Evolutionary conservation across 208 protist genomes (phyloP).

Genomic region (Phytomonas sp.): DNA sequence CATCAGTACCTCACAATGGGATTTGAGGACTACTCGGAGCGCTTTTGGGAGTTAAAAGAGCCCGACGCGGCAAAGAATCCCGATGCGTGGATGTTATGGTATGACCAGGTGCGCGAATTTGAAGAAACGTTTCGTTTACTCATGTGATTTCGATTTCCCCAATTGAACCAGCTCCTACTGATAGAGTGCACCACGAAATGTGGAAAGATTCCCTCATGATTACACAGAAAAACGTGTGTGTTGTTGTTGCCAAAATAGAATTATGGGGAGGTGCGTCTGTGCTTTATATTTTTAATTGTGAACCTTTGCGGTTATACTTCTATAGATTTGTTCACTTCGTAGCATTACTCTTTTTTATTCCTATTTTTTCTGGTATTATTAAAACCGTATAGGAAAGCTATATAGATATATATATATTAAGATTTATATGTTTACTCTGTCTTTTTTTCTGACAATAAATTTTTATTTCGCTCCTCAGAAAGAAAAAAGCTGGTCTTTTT

Average conservation of each 20-base stretch:
- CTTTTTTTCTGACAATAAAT: not conserved
- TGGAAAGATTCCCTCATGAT: not conserved
- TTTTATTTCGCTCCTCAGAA: not conserved
- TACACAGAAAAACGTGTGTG: not conserved
- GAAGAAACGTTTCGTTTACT: slow-evolving; percentile 3
- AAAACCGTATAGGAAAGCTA: not conserved
- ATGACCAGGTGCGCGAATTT: slow-evolving; percentile 33
- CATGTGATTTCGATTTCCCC: not conserved
- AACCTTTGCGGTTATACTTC: not conserved
- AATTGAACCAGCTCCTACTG: not conserved
- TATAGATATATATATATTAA: too few species aligned
- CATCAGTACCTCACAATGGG: slow-evolving; percentile 49
- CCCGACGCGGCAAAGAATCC: slow-evolving; percentile 44
- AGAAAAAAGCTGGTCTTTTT: not conserved
- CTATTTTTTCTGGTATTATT: not conserved
- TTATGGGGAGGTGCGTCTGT: not conserved
- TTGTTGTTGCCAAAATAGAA: not conserved
- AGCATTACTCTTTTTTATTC: not conserved
- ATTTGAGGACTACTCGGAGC: slow-evolving; percentile 75
- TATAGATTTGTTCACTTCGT: not conserved
- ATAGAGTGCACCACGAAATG: not conserved
- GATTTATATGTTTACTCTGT: not conserved
- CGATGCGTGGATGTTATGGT: slow-evolving; percentile 78
- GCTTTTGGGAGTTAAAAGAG: slow-evolving; percentile 62
- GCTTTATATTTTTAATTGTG: not conserved